phyloP scores from a whole-genome alignment of 805 yeast genomes.

The Kazachstania taianensis region DNA sequence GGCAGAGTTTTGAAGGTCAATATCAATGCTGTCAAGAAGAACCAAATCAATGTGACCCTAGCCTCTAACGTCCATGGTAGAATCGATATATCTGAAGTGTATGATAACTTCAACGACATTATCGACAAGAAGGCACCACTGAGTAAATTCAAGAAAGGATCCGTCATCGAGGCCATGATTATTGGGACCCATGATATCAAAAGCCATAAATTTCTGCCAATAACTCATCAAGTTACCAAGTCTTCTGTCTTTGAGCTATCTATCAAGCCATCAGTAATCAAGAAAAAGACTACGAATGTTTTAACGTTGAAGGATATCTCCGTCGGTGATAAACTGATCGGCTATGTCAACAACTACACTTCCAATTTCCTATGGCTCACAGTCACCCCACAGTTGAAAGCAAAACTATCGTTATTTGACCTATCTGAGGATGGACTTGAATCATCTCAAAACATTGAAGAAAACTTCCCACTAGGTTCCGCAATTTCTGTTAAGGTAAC shows the following conservation, averaged over 20 bases:
- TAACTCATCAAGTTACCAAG: conserved; percentile 47
- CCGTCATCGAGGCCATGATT: conserved; percentile 49
- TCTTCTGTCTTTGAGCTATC: conserved; percentile 57
- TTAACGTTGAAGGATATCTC: conserved; percentile 35
- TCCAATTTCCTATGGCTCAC: conserved; percentile 58
- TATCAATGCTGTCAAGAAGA: conserved; percentile 53
- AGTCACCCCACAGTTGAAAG: conserved; percentile 57
- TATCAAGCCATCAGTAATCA: conserved; percentile 35
- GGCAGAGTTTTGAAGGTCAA: conserved; percentile 55
- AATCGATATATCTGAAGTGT: conserved; percentile 64
- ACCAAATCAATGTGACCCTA: conserved; percentile 64
- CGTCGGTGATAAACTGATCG: conserved; percentile 43
- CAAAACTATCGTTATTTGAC: conserved; percentile 56
- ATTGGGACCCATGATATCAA: conserved; percentile 70
- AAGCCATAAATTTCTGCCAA: conserved; percentile 56
- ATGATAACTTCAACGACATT: conserved; percentile 44
- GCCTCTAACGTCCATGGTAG: conserved; percentile 77
- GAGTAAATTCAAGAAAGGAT: conserved; percentile 46
- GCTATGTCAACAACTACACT: conserved; percentile 55
- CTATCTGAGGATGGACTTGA: conserved; percentile 43
- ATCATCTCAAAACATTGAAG: conserved; percentile 39
- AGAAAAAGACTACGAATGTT: conserved; percentile 19
- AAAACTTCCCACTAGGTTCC: conserved; percentile 60
- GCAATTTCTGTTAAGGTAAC: conserved; percentile 52
- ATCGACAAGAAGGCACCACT: conserved; percentile 50